A percentile compares a stretch with the other conserved stretches of the same genome.
These are phyloP conservation scores for Dipsacomyces acuminosporus DNA, from an alignment of 371 early-diverging fungal species.

Conservation along the genomic window DNA sequence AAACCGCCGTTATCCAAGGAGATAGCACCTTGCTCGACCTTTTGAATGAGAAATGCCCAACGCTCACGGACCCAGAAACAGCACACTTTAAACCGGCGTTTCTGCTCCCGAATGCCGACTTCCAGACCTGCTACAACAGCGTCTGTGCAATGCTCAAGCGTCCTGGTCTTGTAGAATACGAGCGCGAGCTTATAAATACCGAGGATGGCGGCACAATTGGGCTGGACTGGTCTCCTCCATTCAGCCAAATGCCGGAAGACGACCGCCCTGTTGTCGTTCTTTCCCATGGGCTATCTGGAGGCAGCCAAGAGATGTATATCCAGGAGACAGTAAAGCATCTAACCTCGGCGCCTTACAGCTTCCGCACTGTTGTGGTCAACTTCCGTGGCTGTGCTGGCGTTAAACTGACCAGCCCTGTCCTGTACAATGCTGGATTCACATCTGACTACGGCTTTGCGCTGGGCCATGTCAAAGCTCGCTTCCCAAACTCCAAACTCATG, in stretches of 20 bases:
- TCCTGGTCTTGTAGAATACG: constrained; percentile 26
- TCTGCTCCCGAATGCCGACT: constrained; percentile 37
- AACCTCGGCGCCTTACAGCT: constrained; percentile 53
- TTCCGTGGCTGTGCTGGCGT: constrained; percentile 76
- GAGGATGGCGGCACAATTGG: constrained; percentile 84
- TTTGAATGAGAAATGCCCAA: constrained; percentile 44
- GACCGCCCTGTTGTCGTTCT: constrained; percentile 68
- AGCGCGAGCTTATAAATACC: constrained; percentile 59
- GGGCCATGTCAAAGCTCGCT: constrained; percentile 52
- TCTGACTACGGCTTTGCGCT: constrained; percentile 69
- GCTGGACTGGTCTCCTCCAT: constrained; percentile 78
- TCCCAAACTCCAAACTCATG: constrained; percentile 64
- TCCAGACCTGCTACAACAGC: constrained; percentile 45
- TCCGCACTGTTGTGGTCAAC: constrained; percentile 80
- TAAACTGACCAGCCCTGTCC: constrained; percentile 64
- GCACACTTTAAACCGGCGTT: constrained; percentile 41
- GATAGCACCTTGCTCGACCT: constrained; percentile 38
- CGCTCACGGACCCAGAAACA: constrained; percentile 18
- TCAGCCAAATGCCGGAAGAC: constrained; percentile 50
- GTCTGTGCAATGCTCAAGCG: constrained; percentile 18
- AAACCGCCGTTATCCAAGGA: constrained; percentile 17
- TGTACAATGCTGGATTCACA: constrained; percentile 82
- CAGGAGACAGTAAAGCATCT: constrained; percentile 63
- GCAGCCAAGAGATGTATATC: constrained; percentile 82
- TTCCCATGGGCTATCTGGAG: constrained; percentile 88